A percentile compares a stretch with the other conserved stretches of the same genome.
Evolutionary conservation across 1,284 basidiomycete genomes (phyloP).

Genomic region (Ustilago hordei): DNA sequence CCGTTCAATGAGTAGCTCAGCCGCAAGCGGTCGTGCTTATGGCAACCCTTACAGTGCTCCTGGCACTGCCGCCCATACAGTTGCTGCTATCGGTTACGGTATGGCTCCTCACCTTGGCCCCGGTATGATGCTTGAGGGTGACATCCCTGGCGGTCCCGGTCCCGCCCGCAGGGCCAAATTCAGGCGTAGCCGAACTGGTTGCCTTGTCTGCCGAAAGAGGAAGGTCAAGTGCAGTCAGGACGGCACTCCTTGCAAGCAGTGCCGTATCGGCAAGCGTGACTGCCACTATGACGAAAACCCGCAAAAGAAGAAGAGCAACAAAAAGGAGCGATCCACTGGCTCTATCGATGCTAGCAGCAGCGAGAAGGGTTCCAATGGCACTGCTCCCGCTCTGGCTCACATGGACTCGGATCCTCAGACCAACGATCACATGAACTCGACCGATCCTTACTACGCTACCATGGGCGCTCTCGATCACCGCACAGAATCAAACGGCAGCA

Average conservation of each 20-base stretch:
- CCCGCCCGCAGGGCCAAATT: conserved; percentile 60
- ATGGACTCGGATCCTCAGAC: conserved; percentile 24
- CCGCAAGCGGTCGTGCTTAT: conserved; percentile 52
- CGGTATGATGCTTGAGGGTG: conserved; percentile 50
- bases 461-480: conserved; percentile 38
- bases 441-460: conserved; percentile 43
- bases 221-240: conserved; percentile 66
- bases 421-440: conserved; percentile 19
- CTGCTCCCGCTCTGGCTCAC: conserved; percentile 24
- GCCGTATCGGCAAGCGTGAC: conserved; percentile 62
- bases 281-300: conserved; percentile 64
- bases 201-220: conserved; percentile 63
- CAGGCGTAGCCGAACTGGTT: conserved; percentile 61
- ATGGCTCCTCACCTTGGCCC: conserved; percentile 48
- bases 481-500: conserved; percentile 31
- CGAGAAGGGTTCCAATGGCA: conserved; percentile 47
- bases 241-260: conserved; percentile 64
- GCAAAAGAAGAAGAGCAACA: conserved; percentile 51
- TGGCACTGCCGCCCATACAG: conserved; percentile 45
- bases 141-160: conserved; percentile 49
- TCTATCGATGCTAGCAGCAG: conserved; percentile 43
- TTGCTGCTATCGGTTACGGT: conserved; percentile 48
- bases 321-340: conserved; percentile 43
- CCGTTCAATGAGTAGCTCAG: conserved; percentile 53
- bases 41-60: conserved; percentile 39